Base-by-base conservation (phyloP, 163 green algal species). In the Scenedesmus sp. region DNA sequence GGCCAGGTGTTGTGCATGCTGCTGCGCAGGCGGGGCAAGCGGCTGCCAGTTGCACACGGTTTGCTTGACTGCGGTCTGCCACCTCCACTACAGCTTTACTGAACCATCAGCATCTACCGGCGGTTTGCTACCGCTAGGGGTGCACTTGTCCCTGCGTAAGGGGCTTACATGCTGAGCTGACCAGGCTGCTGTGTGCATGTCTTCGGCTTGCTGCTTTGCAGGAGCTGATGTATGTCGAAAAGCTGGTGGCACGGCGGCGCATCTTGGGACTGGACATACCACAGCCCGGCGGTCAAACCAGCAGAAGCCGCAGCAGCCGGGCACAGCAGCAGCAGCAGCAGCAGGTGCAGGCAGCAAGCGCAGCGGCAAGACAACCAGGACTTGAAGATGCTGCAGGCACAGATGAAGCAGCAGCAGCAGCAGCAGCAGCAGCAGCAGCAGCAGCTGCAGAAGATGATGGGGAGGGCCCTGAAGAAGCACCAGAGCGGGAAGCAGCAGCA, bases 181-280 rank as follows among this genome's bases (percentile, higher is more conserved):
- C n/a, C n/a, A n/a, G n/a, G n/a, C n/a, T n/a, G n/a, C n/a, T n/a
- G n/a, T 73, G 59, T 73, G 22, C 59, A 30, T n/a, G 3, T 13
- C 59, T 13, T 3, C 59, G 6, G 46, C 46, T 53, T 53, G 46
- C 46, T 10, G 10, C 30, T 35, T 35, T 86, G 81, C 86, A 93
- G 90, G 98, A 99, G 95, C 94, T 99, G 90, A 90, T 97, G 53
- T 98, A 98, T 90, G 96, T 96, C 2, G 88, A 95, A 80, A 96
- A 97, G 86, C 94, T 99, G 72, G 56, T 93, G 4, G 92, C 94
- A 59, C 93, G 98, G 13, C 93, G 97, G 6, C 33, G 91, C 0
- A 85, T 99, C 10, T 94, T 99, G 65, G 97, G 97, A 26, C 92
- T 98, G 7, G 92, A 91, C 35, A 82, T 92, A 40, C 90, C 92